phyloP scores from a whole-genome alignment of 768 basidiomycete species.

The Russula lepida region DNA sequence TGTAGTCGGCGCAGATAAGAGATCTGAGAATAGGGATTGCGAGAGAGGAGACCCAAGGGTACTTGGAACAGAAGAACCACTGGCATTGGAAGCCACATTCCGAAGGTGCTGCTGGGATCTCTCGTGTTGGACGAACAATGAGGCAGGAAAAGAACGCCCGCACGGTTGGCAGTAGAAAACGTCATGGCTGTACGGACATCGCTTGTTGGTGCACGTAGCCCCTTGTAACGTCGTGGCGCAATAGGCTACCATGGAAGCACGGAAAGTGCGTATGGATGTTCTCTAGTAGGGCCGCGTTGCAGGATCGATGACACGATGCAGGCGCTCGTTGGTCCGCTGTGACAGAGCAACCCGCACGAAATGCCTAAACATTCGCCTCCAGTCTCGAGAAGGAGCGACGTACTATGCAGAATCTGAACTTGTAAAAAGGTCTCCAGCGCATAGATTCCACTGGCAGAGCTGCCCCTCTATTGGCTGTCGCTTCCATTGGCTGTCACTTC shows the following conservation, averaged over 20 bases:
- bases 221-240: conserved; percentile 6
- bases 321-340: neutral
- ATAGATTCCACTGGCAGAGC: neutral
- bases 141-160: conserved; percentile 2
- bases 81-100: neutral
- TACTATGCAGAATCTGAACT: neutral
- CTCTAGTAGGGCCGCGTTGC: neutral
- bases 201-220: conserved; percentile 15
- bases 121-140: neutral
- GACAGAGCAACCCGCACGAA: neutral
- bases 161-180: conserved; percentile 23
- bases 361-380: neutral
- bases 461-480: neutral
- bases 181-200: conserved; percentile 22
- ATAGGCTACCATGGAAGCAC: neutral
- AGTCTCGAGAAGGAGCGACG: neutral
- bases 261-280: neutral
- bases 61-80: neutral
- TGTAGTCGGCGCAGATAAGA: neutral
- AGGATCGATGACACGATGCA: neutral
- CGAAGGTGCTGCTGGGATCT: conserved; percentile 1
- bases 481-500: neutral
- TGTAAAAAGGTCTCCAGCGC: neutral
- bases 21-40: neutral
- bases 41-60: neutral